These are phyloP conservation scores for Onygena corvina DNA, from an alignment of 2,329 filamentous ascomycete genomes.

Conservation along the genomic window DNA sequence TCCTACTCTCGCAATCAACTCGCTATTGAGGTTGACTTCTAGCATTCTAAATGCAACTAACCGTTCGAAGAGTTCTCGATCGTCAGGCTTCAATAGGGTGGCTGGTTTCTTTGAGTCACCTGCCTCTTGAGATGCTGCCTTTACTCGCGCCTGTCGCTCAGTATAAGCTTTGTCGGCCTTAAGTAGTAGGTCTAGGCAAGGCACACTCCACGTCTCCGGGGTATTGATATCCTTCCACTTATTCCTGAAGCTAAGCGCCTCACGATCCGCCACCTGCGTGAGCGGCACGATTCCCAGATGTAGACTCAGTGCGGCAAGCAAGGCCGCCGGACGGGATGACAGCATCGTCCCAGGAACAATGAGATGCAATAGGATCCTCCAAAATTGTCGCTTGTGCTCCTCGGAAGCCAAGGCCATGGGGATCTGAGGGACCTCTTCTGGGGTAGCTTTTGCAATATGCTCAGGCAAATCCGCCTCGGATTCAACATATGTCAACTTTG, in stretches of 20 bases:
- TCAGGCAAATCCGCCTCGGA: constrained; percentile 33
- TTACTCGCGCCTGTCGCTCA: constrained; percentile 19
- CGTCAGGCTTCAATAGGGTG: constrained; percentile 26
- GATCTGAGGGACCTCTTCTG: constrained; percentile 32
- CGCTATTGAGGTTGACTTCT: constrained; percentile 37
- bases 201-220: constrained; percentile 41
- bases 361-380: constrained; percentile 39
- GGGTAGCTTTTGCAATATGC: constrained; percentile 29
- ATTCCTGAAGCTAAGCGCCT: constrained; percentile 33
- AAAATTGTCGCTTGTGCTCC: constrained; percentile 33
- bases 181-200: constrained; percentile 37
- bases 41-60: constrained; percentile 39
- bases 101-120: constrained; percentile 6
- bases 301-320: constrained; percentile 40
- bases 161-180: constrained; percentile 35
- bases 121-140: constrained; percentile 11
- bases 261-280: constrained; percentile 30
- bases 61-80: constrained; percentile 34
- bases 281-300: constrained; percentile 38
- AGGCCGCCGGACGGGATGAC: constrained; percentile 33
- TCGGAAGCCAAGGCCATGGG: constrained; percentile 33
- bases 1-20: constrained; percentile 33
- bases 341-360: constrained; percentile 41
- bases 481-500: constrained; percentile 25
- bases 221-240: constrained; percentile 40